Percentiles rank a stretch among this genome's conserved stretches.
These are phyloP conservation scores for Paspalum vaginatum DNA, from an alignment of 176 grass and related monocot species.

Conservation along the genomic window DNA sequence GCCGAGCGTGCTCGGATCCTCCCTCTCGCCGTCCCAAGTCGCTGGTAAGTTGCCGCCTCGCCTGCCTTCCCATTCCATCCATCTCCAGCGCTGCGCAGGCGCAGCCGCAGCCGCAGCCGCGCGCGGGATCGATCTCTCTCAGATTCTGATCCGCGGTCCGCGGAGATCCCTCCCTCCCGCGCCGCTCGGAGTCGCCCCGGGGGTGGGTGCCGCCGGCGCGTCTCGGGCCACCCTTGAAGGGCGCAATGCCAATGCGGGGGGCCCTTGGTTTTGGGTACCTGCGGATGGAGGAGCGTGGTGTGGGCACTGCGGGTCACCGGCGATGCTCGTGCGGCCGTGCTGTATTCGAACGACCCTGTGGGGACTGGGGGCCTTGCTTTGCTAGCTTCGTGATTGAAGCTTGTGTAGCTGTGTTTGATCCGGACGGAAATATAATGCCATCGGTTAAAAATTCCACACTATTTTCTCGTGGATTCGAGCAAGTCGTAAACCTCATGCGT, in stretches of 20 bases:
- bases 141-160: background rate
- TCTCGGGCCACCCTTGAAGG: background rate
- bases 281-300: background rate
- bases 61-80: background rate
- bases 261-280: background rate
- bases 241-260: background rate
- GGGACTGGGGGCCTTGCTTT: background rate
- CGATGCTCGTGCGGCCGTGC: background rate
- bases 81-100: background rate
- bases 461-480: background rate
- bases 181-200: background rate
- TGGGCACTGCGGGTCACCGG: background rate
- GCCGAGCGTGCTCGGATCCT: background rate
- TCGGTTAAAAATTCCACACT: too few relatives aligned
- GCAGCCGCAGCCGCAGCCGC: too few relatives aligned
- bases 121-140: slow-evolving; percentile 5
- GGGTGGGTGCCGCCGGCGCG: background rate
- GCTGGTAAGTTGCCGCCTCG: background rate
- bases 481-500: background rate
- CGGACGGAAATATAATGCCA: background rate
- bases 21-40: background rate
- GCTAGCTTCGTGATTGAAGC: background rate
- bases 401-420: background rate
- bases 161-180: background rate
- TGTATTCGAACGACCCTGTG: background rate